Evolutionary conservation across 2,329 filamentous ascomycete genomes (phyloP), one percentile per base, ranked within the genome.

Genomic region (Aspergillus texensis): DNA sequence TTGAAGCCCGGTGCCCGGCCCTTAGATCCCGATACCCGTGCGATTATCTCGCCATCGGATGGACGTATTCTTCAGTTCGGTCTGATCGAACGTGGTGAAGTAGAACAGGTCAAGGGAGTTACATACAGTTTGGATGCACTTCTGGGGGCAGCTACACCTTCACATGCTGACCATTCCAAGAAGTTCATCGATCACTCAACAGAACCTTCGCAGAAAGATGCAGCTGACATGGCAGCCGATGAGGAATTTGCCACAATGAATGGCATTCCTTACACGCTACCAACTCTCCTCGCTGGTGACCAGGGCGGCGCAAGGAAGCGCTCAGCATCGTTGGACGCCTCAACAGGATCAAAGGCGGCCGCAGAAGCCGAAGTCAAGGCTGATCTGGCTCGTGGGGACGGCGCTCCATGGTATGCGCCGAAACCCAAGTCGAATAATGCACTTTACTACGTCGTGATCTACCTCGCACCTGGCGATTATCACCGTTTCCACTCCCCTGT

Each of bases 101-200:
- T 99, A 50, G 95, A 99, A 78, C 95, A 99, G 80, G 94, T 99
- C 67, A 99, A 99, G 80, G 95, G 95, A 64, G 95, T 99, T 85
- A 99, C 95, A 0, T 99, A 99, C 80, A 96, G 90, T 69, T 86
- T 99, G 60, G 95, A 99, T 75, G 94, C 95, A 9, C 85, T 99
- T 1, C 85, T 99, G 2, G 95, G 95, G 68, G 78, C 76, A 68
- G 86, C 79, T 78, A 89, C 71, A 75, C 85, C 62, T 62, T 72
- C 74, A 11, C 71, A 78, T 32, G 74, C 78, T 14, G 77, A 79
- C 68, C 79, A 72, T 68, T 78, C 72, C 32, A 74, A 73, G 69
- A 76, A 67, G 66, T 71, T 78, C 54, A 65, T 48, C 60, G 79
- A 75, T 61, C 69, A 75, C 58, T 72, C 75, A 57, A 61, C 66